Conservation (phyloP, 208 protist genomes). For the Acanthamoeba healyi region DNA sequence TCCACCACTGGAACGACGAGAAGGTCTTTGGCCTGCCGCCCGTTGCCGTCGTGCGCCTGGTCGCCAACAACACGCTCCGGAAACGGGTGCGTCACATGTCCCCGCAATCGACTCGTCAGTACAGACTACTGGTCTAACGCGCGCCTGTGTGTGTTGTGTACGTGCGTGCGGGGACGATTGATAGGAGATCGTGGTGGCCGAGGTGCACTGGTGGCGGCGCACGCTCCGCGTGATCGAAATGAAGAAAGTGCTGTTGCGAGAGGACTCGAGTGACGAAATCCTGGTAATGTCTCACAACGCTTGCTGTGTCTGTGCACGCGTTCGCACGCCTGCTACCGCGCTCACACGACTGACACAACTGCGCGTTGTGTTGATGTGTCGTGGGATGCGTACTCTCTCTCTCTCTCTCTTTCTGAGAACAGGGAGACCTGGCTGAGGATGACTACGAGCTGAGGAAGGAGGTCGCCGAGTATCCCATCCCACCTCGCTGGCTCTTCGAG, state of each 20-base stretch:
- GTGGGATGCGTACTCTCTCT: neutral
- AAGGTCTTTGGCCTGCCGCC: conserved; percentile 4
- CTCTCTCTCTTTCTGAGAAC: neutral
- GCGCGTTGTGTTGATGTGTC: no score
- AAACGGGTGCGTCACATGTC: neutral
- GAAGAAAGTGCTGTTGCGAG: neutral
- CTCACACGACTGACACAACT: no score
- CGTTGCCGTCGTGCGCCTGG: neutral
- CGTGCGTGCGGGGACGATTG: neutral
- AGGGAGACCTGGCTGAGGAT: neutral
- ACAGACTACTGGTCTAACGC: no score
- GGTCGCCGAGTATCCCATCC: conserved; percentile 2
- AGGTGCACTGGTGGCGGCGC: conserved; percentile 27
- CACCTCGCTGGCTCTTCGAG: neutral
- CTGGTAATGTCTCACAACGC: neutral
- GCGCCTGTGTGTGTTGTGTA: neutral
- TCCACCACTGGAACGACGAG: conserved; percentile 14
- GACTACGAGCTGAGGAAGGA: neutral
- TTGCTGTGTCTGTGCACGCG: no score
- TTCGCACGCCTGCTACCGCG: no score
- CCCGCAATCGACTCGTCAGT: no score
- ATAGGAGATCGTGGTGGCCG: neutral
- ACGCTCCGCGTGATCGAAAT: neutral
- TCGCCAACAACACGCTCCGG: neutral
- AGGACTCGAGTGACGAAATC: neutral